Base-by-base conservation (phyloP, 1,284 basidiomycete species). In the Irpex rosettiformis region DNA sequence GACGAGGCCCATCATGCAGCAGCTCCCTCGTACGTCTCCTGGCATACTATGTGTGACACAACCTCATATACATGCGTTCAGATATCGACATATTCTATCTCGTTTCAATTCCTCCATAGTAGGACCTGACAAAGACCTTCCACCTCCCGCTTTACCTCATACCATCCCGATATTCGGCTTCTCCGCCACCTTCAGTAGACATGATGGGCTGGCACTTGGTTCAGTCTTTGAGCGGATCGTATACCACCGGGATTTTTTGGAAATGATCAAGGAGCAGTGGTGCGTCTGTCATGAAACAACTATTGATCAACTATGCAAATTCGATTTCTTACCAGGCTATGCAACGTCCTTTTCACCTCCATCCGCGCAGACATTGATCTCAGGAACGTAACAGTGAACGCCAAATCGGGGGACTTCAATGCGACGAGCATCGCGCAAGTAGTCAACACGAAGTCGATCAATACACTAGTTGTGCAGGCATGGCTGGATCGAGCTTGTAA, bases 1-100 rank as follows among this genome's bases (percentile, higher is more conserved):
- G 94, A 96, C 67, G 94, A 97, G 73, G 96, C 96, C 0, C 96
- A 99, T 69, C 96, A 98, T 73, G 91, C 96, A 25, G 94, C 93
- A 24, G 91, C 95, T 2, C 85, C 88, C 24, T 94, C 94, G 88
- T 94, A 73, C 61, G 88, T 61, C 3, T 45, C 45, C 0, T 57
- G 33, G 18, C 58, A 24, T 40, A 28, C 57, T 30, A 51, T 28
- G 16, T 43, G 29, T 40, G 43, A n/a, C 40, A 54, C 10, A 51
- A 25, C 28, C 52, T 55, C 22, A 61, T 37, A 53, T 42, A 42
- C 24, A 24, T 57, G 49, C 37, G 37, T 6, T 22, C 56, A 93
- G 91, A 22, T 96, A 95, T 71, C 85, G 90, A 40, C 80, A 80
- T 37, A 83, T 96, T 58, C 75, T 96, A 13, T 84, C 90, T 1